A percentile compares a stretch with the other conserved stretches of the same genome.
Evolutionary conservation across 305 asterid genomes (phyloP).

Genomic region (Solanum hybrid): DNA sequence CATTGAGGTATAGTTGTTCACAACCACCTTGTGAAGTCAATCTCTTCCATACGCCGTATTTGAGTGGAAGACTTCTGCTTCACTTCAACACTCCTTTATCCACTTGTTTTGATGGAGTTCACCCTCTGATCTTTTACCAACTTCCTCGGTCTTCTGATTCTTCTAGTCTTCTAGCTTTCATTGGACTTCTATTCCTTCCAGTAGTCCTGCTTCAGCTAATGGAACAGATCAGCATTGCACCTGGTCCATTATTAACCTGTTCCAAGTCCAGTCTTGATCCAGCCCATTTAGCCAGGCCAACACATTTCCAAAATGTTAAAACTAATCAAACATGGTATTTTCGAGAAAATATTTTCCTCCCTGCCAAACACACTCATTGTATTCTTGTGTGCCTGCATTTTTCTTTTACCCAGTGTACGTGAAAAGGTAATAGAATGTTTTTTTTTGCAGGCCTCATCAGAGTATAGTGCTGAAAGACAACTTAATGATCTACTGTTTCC

Average conservation of each 20-base stretch:
- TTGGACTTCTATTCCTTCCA: not conserved
- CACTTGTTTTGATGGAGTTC: not conserved
- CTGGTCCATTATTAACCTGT: not conserved
- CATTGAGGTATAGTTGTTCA: not conserved
- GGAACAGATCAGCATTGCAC: not conserved
- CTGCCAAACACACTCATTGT: not conserved
- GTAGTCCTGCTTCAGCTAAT: not conserved
- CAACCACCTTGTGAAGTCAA: not conserved
- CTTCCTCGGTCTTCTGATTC: not conserved
- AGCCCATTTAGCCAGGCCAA: not conserved
- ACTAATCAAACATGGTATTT: not conserved
- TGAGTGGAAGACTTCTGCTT: not conserved
- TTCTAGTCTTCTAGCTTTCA: not conserved
- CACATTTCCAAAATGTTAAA: not conserved
- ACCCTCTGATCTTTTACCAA: not conserved
- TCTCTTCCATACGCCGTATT: not conserved
- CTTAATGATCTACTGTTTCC: conserved; percentile 71
- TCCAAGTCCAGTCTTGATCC: not conserved
- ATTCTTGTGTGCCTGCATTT: not conserved
- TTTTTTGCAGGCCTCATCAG: conserved; percentile 43
- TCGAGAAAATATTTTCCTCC: not conserved
- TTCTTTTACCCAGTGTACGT: not conserved
- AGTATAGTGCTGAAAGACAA: conserved; percentile 87
- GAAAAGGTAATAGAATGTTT: not conserved
- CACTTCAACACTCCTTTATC: not conserved